phyloP scores from a whole-genome alignment of 2,329 filamentous ascomycete species.

The Aschersonia sp. region DNA sequence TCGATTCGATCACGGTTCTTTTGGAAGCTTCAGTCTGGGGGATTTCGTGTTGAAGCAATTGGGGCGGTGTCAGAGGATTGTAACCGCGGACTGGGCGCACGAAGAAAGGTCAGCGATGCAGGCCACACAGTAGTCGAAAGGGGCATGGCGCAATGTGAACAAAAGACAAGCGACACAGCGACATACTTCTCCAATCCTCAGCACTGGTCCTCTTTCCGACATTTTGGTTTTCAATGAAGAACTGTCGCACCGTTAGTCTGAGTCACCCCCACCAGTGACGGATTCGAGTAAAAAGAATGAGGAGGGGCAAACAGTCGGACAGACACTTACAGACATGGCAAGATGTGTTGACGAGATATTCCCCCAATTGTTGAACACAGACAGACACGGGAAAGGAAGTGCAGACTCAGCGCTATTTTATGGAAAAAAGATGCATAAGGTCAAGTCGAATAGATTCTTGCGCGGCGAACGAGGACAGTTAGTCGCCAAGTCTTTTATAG shows the following conservation, averaged over 20 bases:
- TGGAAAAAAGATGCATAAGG: too few species aligned
- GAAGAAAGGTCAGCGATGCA: not conserved
- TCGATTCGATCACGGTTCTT: conserved; percentile 44
- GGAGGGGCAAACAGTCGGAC: not conserved
- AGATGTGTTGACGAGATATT: not conserved
- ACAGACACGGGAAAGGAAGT: too few species aligned
- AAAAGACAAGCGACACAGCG: not conserved
- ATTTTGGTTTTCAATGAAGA: conserved; percentile 67
- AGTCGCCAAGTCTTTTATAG: too few species aligned
- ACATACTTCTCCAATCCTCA: conserved; percentile 73
- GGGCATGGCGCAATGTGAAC: not conserved
- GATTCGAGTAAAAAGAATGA: not conserved
- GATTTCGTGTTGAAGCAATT: conserved; percentile 92
- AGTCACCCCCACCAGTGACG: conserved; percentile 12
- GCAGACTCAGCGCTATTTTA: too few species aligned
- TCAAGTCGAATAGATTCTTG: too few species aligned
- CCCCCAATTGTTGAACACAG: not conserved
- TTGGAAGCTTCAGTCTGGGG: conserved; percentile 41
- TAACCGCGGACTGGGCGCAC: conserved; percentile 59
- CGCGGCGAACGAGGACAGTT: too few species aligned
- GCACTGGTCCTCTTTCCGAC: conserved; percentile 60
- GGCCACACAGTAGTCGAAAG: not conserved
- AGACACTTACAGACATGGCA: conserved; percentile 4
- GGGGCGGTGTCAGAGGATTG: conserved; percentile 84
- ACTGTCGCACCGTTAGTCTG: conserved; percentile 19